Conservation (phyloP, 208 protist species). For the Herpetomonas tarakana region DNA sequence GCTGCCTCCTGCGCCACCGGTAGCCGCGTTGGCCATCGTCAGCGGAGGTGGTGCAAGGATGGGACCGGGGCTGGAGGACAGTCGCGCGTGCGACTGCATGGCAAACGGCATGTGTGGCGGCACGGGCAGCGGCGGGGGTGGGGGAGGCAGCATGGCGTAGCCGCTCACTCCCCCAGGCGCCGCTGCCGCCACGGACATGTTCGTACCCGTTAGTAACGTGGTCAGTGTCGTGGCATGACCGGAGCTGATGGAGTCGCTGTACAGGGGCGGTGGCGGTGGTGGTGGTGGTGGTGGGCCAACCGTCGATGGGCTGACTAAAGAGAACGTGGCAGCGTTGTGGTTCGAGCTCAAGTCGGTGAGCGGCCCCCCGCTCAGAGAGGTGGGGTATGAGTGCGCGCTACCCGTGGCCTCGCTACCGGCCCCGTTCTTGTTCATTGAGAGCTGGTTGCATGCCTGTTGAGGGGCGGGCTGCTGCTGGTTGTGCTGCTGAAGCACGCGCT, state of each 20-base stretch:
- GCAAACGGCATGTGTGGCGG: not conserved
- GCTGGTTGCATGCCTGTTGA: slow-evolving; percentile 6
- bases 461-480: slow-evolving; percentile 12
- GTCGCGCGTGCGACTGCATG: not conserved
- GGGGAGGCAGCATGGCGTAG: too few species aligned
- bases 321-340: too few species aligned
- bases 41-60: not conserved
- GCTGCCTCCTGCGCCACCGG: not conserved
- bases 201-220: too few species aligned
- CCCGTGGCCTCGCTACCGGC: not conserved
- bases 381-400: not conserved
- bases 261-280: too few species aligned
- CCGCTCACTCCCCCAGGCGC: too few species aligned
- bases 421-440: not conserved
- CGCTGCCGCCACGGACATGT: too few species aligned
- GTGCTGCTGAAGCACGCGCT: slow-evolving; percentile 10
- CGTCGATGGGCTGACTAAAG: too few species aligned
- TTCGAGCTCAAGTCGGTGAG: slow-evolving; percentile 4
- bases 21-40: not conserved
- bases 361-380: slow-evolving; percentile 7
- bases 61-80: not conserved
- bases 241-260: too few species aligned
- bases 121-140: not conserved
- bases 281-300: too few species aligned
- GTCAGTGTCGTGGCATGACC: too few species aligned